Conservation (phyloP, 164 flowering plant genomes). For the Macadamia integrifolia region DNA sequence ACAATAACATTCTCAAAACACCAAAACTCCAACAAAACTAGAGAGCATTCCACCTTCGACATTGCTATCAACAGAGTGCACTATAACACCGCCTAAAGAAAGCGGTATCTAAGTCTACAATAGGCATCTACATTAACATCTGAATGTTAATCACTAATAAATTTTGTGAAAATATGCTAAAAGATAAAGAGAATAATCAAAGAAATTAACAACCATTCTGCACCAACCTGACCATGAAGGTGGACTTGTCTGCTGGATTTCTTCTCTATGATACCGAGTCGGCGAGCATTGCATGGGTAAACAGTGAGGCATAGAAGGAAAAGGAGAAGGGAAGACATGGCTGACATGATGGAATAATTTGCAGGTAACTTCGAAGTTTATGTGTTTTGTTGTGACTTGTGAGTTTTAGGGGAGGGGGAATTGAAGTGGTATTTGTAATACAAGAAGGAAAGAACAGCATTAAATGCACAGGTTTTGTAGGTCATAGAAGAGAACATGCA, state of each 20-base stretch:
- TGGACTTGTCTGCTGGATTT: constrained; percentile 2
- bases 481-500: constrained; percentile 44
- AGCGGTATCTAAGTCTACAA: too few relatives aligned
- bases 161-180: not conserved
- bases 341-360: constrained; percentile 17
- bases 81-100: too few relatives aligned
- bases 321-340: constrained; percentile 17
- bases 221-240: constrained; percentile 25
- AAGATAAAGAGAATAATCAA: not conserved
- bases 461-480: constrained; percentile 40
- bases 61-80: too few relatives aligned
- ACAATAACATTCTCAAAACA: too few relatives aligned
- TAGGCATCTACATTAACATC: too few relatives aligned
- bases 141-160: not conserved
- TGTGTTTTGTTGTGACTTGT: not conserved
- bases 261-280: constrained; percentile 6
- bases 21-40: too few relatives aligned
- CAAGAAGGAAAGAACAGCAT: constrained; percentile 23
- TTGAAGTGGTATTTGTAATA: constrained; percentile 30
- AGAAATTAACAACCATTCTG: not conserved
- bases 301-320: constrained; percentile 23
- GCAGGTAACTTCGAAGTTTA: not conserved
- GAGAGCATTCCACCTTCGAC: too few relatives aligned
- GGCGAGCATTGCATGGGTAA: constrained; percentile 37
- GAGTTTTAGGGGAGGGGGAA: not conserved